Base-by-base conservation (phyloP, 768 basidiomycete species). In the Phylloporus sp. region DNA sequence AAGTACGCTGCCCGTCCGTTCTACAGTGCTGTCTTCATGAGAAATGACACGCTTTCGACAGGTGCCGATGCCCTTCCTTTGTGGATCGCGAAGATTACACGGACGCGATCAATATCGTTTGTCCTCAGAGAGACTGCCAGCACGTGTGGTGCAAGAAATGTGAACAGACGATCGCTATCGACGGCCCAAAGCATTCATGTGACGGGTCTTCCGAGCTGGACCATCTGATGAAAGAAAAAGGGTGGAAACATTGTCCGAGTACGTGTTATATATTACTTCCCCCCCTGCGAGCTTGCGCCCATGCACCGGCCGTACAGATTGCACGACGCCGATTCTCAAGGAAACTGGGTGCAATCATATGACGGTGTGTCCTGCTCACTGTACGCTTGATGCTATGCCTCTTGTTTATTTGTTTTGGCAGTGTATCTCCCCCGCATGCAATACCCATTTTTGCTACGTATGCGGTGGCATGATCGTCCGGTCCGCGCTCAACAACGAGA, bases 221-320 rank as follows among this genome's bases (percentile, higher is more conserved):
- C 5, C 63, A 72, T 41, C 48, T 81, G 35, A 79, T 82, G 77
- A 58, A 65, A 29, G 51, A 67, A 54, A 63, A 70, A n/a, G 81
- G 81, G 6, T 84, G 82, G 83, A 79, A 77, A 49, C 71, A 73
- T 42, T 85, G 84, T 58, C 79, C 83, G 49, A 78, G 82, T 69
- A 53, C 40, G 70, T 53, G 9, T n/a, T n/a, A n/a, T n/a, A n/a
- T n/a, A n/a, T n/a, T n/a, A n/a, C 11, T 9, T 10, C 20, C 14
- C 22, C 6, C 1, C 29, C 18, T 13, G n/a, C n/a, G n/a, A n/a
- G n/a, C n/a, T n/a, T n/a, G 20, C 14, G 40, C 18, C 28, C 14
- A 40, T n/a, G 7, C 22, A 41, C 33, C 15, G 6, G 15, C n/a
- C 23, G 15, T 29, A 8, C 49, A 74, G 75, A 69, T 27, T 77